phyloP scores from a whole-genome alignment of 2,329 filamentous ascomycete species.

The Pseudonectria foliicola region DNA sequence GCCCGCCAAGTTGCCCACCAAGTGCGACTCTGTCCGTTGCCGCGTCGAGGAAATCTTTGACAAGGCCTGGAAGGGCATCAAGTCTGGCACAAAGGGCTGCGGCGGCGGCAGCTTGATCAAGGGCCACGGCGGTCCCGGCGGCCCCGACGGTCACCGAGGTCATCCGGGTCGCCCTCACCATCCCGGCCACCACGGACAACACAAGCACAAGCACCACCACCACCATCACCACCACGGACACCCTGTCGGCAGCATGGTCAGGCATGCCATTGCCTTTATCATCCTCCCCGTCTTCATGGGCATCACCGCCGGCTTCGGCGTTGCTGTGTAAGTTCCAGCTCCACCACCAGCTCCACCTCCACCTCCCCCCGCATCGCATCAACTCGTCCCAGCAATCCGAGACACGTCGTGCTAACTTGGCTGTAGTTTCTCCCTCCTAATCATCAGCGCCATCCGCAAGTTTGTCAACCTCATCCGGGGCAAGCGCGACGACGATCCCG shows the following conservation, averaged over 20 bases:
- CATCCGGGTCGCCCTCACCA: no score
- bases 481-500: constrained; percentile 5
- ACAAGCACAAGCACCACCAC: constrained; percentile 14
- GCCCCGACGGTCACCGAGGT: constrained; percentile 7
- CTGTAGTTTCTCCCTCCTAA: constrained; percentile 53
- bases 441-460: constrained; percentile 50
- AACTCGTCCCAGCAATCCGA: no score
- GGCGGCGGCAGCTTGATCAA: constrained; percentile 9
- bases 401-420: constrained; percentile 28
- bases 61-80: constrained; percentile 20
- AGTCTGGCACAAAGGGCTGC: constrained; percentile 14
- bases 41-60: constrained; percentile 34
- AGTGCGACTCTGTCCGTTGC: constrained; percentile 45
- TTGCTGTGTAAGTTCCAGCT: constrained; percentile 49
- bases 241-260: constrained; percentile 41
- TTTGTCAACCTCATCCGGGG: constrained; percentile 27
- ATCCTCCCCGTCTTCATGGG: constrained; percentile 63
- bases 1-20: no score
- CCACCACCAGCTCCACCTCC: no score
- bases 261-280: constrained; percentile 54
- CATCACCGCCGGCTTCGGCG: constrained; percentile 58
- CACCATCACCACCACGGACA: constrained; percentile 24
- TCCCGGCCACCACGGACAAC: constrained; percentile 19
- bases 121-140: constrained; percentile 11
- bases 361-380: no score